A percentile compares a stretch with the other conserved stretches of the same genome.
phyloP scores from a whole-genome alignment of 495 filamentous ascomycete species.

The Jackrogersella minutella region DNA sequence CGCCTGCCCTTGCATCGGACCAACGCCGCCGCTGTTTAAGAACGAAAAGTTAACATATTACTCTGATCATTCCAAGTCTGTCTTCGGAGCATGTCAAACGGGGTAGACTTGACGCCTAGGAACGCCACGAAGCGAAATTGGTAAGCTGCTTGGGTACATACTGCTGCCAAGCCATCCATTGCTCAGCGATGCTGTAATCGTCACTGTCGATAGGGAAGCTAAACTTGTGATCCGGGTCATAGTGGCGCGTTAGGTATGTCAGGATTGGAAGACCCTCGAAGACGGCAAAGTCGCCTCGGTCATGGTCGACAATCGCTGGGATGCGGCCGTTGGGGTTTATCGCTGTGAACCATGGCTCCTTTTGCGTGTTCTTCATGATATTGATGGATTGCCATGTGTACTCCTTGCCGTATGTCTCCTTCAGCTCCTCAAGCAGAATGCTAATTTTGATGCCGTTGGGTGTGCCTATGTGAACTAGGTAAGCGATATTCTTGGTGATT shows the following conservation, averaged over 20 bases:
- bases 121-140: slow-evolving; percentile 45
- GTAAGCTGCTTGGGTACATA: slow-evolving; percentile 46
- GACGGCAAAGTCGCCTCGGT: slow-evolving; percentile 65
- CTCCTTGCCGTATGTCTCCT: slow-evolving; percentile 60
- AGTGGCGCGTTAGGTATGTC: slow-evolving; percentile 76
- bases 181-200: slow-evolving; percentile 72
- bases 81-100: background rate
- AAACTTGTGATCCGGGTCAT: slow-evolving; percentile 81
- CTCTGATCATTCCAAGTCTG: background rate
- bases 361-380: slow-evolving; percentile 76
- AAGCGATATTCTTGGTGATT: background rate
- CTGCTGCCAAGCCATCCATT: slow-evolving; percentile 67
- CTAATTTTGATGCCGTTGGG: slow-evolving; percentile 70
- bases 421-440: slow-evolving; percentile 83
- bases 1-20: slow-evolving; percentile 88
- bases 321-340: slow-evolving; percentile 90
- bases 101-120: background rate
- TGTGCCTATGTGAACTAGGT: slow-evolving; percentile 30
- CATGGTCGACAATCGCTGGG: slow-evolving; percentile 78
- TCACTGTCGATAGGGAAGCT: slow-evolving; percentile 72
- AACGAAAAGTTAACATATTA: background rate
- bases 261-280: slow-evolving; percentile 84
- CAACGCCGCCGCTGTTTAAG: slow-evolving; percentile 64
- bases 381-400: slow-evolving; percentile 72
- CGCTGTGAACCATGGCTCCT: slow-evolving; percentile 69